Percentiles rank a stretch among this genome's conserved stretches.
Conservation (phyloP, 202 grass and related monocot species). For the Schoenoplectus triqueter region DNA sequence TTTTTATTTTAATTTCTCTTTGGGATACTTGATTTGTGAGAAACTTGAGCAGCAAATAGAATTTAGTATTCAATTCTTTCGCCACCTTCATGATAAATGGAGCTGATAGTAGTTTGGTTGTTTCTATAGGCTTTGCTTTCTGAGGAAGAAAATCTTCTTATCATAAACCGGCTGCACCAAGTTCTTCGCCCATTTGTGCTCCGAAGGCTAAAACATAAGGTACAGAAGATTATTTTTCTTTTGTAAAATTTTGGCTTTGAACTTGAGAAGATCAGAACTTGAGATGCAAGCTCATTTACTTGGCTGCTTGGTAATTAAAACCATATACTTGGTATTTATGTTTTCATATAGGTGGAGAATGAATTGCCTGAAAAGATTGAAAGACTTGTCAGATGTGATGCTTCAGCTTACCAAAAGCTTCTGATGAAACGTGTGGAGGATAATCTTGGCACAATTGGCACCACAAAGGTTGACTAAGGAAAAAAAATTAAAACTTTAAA, state of each 20-base stretch:
- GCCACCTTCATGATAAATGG: background rate
- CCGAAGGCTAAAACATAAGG: slow-evolving; percentile 99
- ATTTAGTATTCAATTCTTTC: background rate
- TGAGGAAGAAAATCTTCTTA: slow-evolving; percentile 99
- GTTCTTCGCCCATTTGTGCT: slow-evolving; percentile 99
- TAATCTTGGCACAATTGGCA: slow-evolving; percentile 91
- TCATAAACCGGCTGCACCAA: slow-evolving; percentile 99
- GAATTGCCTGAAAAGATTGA: slow-evolving; percentile 94
- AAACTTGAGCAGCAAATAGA: slow-evolving; percentile 32
- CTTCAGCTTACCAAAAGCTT: slow-evolving; percentile 99
- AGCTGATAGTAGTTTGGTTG: slow-evolving; percentile 35
- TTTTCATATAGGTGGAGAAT: slow-evolving; percentile 83
- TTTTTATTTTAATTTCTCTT: slow-evolving; percentile 20
- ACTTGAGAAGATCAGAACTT: background rate
- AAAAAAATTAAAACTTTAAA: slow-evolving; percentile 14
- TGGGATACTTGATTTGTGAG: slow-evolving; percentile 20
- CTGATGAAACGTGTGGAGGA: slow-evolving; percentile 96
- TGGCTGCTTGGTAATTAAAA: slow-evolving; percentile 19
- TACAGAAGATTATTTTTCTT: slow-evolving; percentile 46
- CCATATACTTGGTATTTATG: slow-evolving; percentile 31
- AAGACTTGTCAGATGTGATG: slow-evolving; percentile 93
- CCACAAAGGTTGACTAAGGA: slow-evolving; percentile 62
- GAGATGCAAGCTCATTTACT: background rate
- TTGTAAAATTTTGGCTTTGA: background rate
- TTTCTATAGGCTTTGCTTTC: slow-evolving; percentile 90